Evolutionary conservation across 2,329 filamentous ascomycete species (phyloP).

Genomic region (Akanthomyces uredinophilus): DNA sequence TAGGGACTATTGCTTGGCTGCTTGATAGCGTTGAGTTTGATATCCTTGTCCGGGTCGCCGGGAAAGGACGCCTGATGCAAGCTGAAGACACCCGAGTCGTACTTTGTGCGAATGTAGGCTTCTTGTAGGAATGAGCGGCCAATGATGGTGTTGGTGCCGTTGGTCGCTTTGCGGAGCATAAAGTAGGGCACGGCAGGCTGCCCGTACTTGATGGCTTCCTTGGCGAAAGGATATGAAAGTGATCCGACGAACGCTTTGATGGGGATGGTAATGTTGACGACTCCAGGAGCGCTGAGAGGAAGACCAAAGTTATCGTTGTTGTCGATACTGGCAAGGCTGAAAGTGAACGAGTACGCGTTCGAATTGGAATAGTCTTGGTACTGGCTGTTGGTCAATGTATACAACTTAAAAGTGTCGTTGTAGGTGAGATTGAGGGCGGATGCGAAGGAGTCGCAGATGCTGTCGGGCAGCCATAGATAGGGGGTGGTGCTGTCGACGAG

Average conservation of each 20-base stretch:
- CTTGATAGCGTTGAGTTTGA: conserved; percentile 37
- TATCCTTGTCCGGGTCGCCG: conserved; percentile 34
- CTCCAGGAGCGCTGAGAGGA: conserved; percentile 41
- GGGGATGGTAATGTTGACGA: conserved; percentile 54
- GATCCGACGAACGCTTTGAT: conserved; percentile 45
- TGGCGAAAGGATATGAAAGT: conserved; percentile 45
- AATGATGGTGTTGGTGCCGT: conserved; percentile 53
- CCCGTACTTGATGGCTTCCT: conserved; percentile 38
- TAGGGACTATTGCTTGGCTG: conserved; percentile 43
- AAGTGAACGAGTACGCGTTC: conserved; percentile 49
- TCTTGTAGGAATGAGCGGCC: conserved; percentile 68
- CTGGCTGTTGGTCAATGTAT: conserved; percentile 57
- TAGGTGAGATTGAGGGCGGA: conserved; percentile 58
- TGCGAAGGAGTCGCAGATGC: conserved; percentile 61
- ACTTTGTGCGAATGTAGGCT: conserved; percentile 54
- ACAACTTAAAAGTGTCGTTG: conserved; percentile 58
- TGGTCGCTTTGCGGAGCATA: conserved; percentile 53
- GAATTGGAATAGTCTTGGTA: conserved; percentile 40
- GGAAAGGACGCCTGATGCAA: conserved; percentile 53
- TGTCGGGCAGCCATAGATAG: conserved; percentile 57
- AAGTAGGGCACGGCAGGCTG: conserved; percentile 55
- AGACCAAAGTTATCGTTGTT: conserved; percentile 48
- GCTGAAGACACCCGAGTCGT: conserved; percentile 48
- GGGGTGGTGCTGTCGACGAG: conserved; percentile 61
- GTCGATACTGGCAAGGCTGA: conserved; percentile 51